Evolutionary conservation across 1,284 basidiomycete genomes (phyloP).

Genomic region (Fomitopsis schrenkii): DNA sequence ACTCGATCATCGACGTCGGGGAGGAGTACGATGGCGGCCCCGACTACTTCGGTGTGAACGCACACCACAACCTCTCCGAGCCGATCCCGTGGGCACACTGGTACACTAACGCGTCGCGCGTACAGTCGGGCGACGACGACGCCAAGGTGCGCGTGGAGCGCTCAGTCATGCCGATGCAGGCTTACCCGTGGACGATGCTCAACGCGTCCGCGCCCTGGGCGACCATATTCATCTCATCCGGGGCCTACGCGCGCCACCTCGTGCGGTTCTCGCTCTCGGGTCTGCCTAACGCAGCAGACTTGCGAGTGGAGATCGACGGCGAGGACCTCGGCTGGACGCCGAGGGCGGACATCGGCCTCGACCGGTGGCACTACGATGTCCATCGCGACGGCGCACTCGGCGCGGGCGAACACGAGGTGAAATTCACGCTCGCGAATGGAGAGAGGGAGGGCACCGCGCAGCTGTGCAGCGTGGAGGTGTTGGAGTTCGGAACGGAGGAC

Average conservation of each 20-base stretch:
- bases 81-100: conserved; percentile 70
- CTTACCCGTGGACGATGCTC: conserved; percentile 72
- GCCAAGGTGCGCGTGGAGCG: conserved; percentile 51
- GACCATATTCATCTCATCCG: conserved; percentile 60
- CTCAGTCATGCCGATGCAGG: conserved; percentile 72
- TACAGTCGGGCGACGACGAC: conserved; percentile 3
- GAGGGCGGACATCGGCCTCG: conserved; percentile 50
- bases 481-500: conserved; percentile 67
- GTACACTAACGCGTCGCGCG: conserved; percentile 42
- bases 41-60: conserved; percentile 74
- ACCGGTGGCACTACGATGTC: conserved; percentile 74
- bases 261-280: conserved; percentile 76
- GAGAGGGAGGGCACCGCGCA: conserved; percentile 57
- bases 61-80: conserved; percentile 40
- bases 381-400: conserved; percentile 34
- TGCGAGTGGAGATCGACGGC: conserved; percentile 62
- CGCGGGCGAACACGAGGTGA: conserved; percentile 50
- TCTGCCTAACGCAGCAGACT: conserved; percentile 52
- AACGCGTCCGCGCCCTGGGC: conserved; percentile 58
- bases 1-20: conserved; percentile 76
- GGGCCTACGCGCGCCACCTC: conserved; percentile 58
- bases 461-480: conserved; percentile 70
- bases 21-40: conserved; percentile 86
- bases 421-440: conserved; percentile 53
- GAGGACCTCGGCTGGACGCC: conserved; percentile 56